Evolutionary conservation across 2,329 filamentous ascomycete genomes (phyloP), one percentile per base, ranked within the genome.

Genomic region (Arthroderma sp.): DNA sequence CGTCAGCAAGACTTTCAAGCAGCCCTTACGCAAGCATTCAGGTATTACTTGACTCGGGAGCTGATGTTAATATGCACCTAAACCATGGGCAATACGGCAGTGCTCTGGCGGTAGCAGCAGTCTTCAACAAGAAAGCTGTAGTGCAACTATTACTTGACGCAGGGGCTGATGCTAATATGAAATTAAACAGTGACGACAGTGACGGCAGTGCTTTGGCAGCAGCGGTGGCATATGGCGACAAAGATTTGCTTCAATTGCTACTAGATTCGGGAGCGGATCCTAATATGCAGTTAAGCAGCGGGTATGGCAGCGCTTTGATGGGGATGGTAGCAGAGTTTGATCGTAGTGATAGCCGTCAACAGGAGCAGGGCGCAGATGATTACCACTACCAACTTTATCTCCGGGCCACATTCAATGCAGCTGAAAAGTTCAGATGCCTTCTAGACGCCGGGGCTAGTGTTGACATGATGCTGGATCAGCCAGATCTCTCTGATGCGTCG

Each of bases 131-230:
- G 2, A 9, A 31, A 15, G 29, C 48, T 32, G 44, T 45, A 9
- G 38, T 46, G 4, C 5, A 49, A 36, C 2, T 49, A 10, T 40
- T 55, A 10, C 36, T 54, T 9, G 38, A 48, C 7, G 41, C 43
- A 1, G 48, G 46, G 8, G 50, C 46, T 29, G 42, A 52, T 36
- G 40, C 36, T n/a, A 36, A 43, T 28, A 41, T 38, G 36, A 8
- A 38, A 15, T 2, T 34, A 11, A 10, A 3, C 15, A 10, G 2
- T 10, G 9, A 57, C 40, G 29, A 28, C 28, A 36, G 33, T 38
- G 38, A 51, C 33, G 34, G 36, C 4, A 51, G 15, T 44, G 38
- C 40, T 4, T 29, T 50, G 27, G 36, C 45, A 28, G 48, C 42
- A 15, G 48, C 42, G 6, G 10, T 5, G 6, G 32, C 2, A 6